These are phyloP conservation scores for Stipa capillata DNA, from an alignment of 176 grass and related monocot genomes.

Conservation along the genomic window DNA sequence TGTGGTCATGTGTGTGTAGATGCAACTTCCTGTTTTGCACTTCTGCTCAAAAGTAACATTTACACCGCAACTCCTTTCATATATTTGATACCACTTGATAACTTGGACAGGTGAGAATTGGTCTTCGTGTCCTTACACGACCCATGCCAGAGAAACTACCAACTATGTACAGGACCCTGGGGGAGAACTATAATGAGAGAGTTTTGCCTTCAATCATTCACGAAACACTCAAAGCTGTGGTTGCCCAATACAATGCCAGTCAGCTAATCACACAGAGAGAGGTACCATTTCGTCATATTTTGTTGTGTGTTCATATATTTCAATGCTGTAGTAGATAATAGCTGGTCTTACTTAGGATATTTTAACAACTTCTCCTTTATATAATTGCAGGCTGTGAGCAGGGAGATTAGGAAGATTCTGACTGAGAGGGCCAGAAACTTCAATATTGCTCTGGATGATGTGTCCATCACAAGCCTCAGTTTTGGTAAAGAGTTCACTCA, in stretches of 20 bases:
- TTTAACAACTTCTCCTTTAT: background rate
- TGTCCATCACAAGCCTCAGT: conserved; percentile 71
- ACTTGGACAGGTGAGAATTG: conserved; percentile 60
- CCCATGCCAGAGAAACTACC: conserved; percentile 69
- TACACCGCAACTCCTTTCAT: background rate
- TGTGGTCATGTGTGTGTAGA: background rate
- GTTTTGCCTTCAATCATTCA: conserved; percentile 90
- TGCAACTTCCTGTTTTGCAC: background rate
- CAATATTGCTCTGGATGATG: conserved; percentile 71
- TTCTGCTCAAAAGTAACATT: background rate
- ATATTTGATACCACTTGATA: background rate
- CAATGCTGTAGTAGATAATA: background rate
- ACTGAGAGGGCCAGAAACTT: conserved; percentile 72
- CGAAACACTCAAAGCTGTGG: conserved; percentile 87
- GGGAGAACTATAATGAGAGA: conserved; percentile 85
- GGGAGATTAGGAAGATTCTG: conserved; percentile 78
- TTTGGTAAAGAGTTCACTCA: conserved; percentile 74
- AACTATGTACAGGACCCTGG: conserved; percentile 65
- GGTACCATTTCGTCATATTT: conserved; percentile 22
- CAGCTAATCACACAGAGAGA: conserved; percentile 94
- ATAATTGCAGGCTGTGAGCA: conserved; percentile 54
- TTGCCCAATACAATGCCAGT: conserved; percentile 93
- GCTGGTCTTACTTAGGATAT: background rate
- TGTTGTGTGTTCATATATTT: background rate
- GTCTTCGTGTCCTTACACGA: conserved; percentile 74